Evolutionary conservation across 2,329 filamentous ascomycete species (phyloP).

Genomic region (Clonostachys solani): DNA sequence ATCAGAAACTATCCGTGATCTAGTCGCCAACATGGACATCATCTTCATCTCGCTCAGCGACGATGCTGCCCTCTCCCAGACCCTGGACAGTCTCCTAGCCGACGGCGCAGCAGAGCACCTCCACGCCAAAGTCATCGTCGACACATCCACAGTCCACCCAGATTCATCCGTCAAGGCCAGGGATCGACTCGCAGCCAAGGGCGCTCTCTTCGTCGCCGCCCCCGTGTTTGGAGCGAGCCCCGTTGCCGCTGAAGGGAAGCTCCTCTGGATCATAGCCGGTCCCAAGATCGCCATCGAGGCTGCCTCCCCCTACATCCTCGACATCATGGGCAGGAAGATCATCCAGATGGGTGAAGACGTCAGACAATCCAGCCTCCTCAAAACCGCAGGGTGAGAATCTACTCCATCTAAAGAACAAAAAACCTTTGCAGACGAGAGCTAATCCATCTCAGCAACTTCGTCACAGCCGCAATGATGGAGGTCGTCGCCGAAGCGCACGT

Average conservation of each 20-base stretch:
- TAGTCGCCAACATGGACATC: conserved; percentile 23
- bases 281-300: conserved; percentile 22
- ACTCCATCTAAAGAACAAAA: not conserved
- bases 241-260: conserved; percentile 36
- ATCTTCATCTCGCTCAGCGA: conserved; percentile 36
- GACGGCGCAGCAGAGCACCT: conserved; percentile 6
- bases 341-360: conserved; percentile 37
- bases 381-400: conserved; percentile 35
- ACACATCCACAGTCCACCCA: conserved; percentile 47
- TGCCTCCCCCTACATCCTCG: conserved; percentile 31
- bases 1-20: conserved; percentile 9
- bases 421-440: not conserved
- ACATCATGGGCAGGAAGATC: conserved; percentile 33
- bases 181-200: conserved; percentile 15
- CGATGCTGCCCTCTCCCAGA: conserved; percentile 28
- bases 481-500: conserved; percentile 43
- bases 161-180: conserved; percentile 26
- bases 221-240: conserved; percentile 48
- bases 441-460: conserved; percentile 32
- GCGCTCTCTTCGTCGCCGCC: conserved; percentile 32
- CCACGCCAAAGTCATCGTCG: conserved; percentile 35
- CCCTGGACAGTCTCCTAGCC: conserved; percentile 21
- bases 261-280: conserved; percentile 42
- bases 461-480: conserved; percentile 44
- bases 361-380: conserved; percentile 37